A percentile compares a stretch with the other conserved stretches of the same genome.
These are phyloP conservation scores for Eucalyptus dawsonii DNA, from an alignment of 345 rosid genomes.

Conservation along the genomic window DNA sequence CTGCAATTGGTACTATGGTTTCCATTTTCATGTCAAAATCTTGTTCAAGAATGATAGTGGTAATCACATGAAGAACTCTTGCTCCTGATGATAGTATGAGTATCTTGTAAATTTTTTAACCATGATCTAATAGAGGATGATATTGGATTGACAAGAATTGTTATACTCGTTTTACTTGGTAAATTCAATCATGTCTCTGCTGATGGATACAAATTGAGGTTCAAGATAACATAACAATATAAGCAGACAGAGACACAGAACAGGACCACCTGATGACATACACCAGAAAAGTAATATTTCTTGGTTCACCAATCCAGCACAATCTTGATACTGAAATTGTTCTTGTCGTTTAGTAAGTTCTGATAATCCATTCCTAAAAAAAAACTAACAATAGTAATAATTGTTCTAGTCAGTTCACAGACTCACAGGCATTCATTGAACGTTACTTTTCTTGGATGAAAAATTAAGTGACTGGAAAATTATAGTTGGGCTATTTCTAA, in stretches of 20 bases:
- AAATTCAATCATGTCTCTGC: neutral
- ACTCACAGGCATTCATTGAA: too few relatives aligned
- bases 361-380: neutral
- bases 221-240: neutral
- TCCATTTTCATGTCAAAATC: neutral
- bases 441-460: too few relatives aligned
- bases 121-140: neutral
- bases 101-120: neutral
- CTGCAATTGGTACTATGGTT: neutral
- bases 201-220: neutral
- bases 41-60: neutral
- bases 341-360: neutral
- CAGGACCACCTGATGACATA: neutral
- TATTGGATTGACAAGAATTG: neutral
- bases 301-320: neutral
- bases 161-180: neutral
- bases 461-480: too few relatives aligned
- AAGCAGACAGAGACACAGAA: neutral
- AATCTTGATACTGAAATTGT: neutral
- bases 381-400: too few relatives aligned
- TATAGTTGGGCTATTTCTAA: too few relatives aligned
- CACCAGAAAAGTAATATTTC: neutral
- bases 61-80: neutral
- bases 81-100: neutral
- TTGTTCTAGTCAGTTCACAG: too few relatives aligned